Conservation (phyloP, 2,329 filamentous ascomycete species). For the Nakataea oryzae region DNA sequence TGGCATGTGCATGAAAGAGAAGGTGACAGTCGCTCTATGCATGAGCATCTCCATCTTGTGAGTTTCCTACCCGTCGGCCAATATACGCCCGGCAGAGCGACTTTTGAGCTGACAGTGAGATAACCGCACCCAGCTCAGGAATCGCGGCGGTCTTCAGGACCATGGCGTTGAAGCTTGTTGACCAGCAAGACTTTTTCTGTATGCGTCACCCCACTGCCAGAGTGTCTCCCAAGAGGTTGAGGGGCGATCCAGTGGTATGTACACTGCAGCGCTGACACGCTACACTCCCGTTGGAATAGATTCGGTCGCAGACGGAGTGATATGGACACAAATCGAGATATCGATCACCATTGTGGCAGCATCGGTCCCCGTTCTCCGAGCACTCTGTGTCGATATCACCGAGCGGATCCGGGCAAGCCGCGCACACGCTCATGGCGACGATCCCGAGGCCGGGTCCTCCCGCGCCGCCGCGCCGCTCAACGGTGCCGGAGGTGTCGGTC, state of each 20-base stretch:
- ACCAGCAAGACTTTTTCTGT: conserved; percentile 1
- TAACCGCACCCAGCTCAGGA: conserved; percentile 10
- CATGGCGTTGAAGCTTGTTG: background rate
- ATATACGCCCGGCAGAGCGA: background rate
- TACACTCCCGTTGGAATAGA: too few relatives aligned
- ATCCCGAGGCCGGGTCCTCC: too few relatives aligned
- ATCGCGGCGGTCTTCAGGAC: conserved; percentile 15
- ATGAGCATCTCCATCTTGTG: conserved; percentile 20
- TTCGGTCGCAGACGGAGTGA: conserved; percentile 6
- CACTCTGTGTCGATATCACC: conserved; percentile 6
- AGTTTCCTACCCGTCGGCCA: background rate
- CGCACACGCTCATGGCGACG: too few relatives aligned
- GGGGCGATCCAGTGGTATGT: too few relatives aligned
- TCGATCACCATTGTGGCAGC: conserved; percentile 21
- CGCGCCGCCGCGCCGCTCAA: too few relatives aligned
- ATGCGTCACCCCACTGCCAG: too few relatives aligned
- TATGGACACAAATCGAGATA: conserved; percentile 18
- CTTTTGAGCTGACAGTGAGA: background rate
- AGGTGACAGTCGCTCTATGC: conserved; percentile 16
- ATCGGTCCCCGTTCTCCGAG: conserved; percentile 18
- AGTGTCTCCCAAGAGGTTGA: too few relatives aligned
- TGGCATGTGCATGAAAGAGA: conserved; percentile 19
- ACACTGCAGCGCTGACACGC: too few relatives aligned
- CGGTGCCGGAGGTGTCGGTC: too few relatives aligned
- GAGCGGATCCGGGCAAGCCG: too few relatives aligned